Base-by-base conservation (phyloP, 169 alveolate genomes). In the Plasmodium blacklocki region DNA sequence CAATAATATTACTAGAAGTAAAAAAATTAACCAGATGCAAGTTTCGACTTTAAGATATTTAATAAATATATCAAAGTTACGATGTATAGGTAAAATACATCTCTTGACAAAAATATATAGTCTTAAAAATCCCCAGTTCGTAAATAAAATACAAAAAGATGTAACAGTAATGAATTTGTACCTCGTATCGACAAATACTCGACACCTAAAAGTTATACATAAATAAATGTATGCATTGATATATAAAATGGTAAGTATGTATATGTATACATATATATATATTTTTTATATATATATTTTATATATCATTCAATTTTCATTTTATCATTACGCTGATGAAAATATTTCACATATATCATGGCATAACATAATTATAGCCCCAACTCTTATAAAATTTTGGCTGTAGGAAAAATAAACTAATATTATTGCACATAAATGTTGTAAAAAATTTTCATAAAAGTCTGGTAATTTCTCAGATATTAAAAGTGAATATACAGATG, bases 301-400 rank as follows among this genome's bases (percentile, higher is more conserved):
- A 32, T 32, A 32, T 32, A 32, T 32, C 0, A 0, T 4, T 32
- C 8, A 4, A 32, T 32, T 32, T 32, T 32, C 9, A 5, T 32
- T 49, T 43, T 19, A n/a, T 73, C 66, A 89, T 19, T 74, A 93
- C 95, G 94, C 95, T 73, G 83, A 93, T 15, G 95, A 89, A 26
- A 93, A 93, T 21, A 93, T 73, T 66, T 93, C 95, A 71, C 95
- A 93, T 49, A 93, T 85, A 83, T 93, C 95, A 56, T 93, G 94
- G 8, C 95, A 93, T 47, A 93, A 72, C 73, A 93, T 83, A 26
- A 93, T 93, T 52, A 93, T 78, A 29, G 93, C 74, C 39, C 95
- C 95, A 72, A 93, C 94, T 21, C 94, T 58, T 29, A 93, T 74
- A 66, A 93, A 88, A 67, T 93, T 93, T 80, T 92, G 93, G 54